Evolutionary conservation across 164 flowering plant genomes (phyloP).

Genomic region (Santalum album): DNA sequence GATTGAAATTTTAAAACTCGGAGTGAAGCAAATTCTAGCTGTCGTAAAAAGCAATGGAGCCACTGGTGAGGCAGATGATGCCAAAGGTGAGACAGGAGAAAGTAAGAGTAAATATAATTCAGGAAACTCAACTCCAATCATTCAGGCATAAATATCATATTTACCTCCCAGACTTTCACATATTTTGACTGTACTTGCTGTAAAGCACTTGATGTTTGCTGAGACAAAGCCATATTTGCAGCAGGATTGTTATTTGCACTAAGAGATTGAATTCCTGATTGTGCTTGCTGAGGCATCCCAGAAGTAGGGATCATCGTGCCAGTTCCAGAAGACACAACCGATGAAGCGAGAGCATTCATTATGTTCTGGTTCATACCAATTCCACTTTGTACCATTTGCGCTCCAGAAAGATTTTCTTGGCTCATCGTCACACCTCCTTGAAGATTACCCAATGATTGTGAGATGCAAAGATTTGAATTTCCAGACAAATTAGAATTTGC

Average conservation of each 20-base stretch:
- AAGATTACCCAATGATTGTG: slow-evolving; percentile 56
- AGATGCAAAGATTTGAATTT: slow-evolving; percentile 50
- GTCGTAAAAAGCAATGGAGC: too few species aligned
- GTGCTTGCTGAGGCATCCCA: too few species aligned
- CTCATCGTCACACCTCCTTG: slow-evolving; percentile 55
- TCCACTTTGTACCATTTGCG: slow-evolving; percentile 66
- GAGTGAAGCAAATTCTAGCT: too few species aligned
- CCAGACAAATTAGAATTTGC: slow-evolving; percentile 50
- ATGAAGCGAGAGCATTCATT: slow-evolving; percentile 44
- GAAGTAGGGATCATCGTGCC: slow-evolving; percentile 90
- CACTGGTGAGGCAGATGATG: too few species aligned
- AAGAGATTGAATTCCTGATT: too few species aligned
- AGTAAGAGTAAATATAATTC: too few species aligned
- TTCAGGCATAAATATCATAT: too few species aligned
- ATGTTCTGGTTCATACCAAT: slow-evolving; percentile 57
- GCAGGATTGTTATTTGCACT: slow-evolving; percentile 40
- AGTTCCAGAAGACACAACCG: slow-evolving; percentile 49
- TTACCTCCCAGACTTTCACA: slow-evolving; percentile 94
- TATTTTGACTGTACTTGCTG: slow-evolving; percentile 76
- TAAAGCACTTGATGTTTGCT: slow-evolving; percentile 46
- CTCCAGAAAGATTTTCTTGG: slow-evolving; percentile 61
- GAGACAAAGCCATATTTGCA: slow-evolving; percentile 53
- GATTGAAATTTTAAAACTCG: too few species aligned
- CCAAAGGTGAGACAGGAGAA: too few species aligned
- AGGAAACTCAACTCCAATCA: too few species aligned